Evolutionary conservation across 1,139 yeast genomes (phyloP).

Genomic region (Kurtzmaniella natalensis): DNA sequence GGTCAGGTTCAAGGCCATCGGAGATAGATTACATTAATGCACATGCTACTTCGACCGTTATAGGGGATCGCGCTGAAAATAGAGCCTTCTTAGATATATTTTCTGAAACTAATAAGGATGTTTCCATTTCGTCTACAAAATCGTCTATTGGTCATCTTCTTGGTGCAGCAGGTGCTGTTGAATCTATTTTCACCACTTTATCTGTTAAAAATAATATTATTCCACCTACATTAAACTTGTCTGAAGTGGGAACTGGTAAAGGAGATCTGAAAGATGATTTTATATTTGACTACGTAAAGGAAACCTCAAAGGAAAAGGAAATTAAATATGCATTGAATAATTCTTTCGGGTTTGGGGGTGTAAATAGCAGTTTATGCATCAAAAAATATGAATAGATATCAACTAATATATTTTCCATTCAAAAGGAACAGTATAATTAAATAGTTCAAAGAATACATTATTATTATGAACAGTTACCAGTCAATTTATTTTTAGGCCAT

Average conservation of each 20-base stretch:
- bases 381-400: conserved; percentile 19
- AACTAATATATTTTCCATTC: not conserved
- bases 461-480: conserved; percentile 5
- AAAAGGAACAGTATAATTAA: not conserved
- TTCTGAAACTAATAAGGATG: conserved; percentile 19
- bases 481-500: conserved; percentile 19
- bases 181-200: conserved; percentile 73
- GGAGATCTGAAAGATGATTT: conserved; percentile 32
- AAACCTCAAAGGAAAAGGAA: conserved; percentile 32
- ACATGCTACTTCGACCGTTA: conserved; percentile 89
- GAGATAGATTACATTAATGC: conserved; percentile 82
- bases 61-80: conserved; percentile 90
- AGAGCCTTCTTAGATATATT: conserved; percentile 62
- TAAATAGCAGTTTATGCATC: conserved; percentile 70
- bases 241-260: conserved; percentile 43
- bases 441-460: not conserved
- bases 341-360: conserved; percentile 98
- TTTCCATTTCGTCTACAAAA: conserved; percentile 74
- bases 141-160: conserved; percentile 91
- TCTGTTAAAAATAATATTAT: conserved; percentile 53
- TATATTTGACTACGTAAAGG: conserved; percentile 57
- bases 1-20: conserved; percentile 38
- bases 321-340: conserved; percentile 69
- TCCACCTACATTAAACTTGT: conserved; percentile 81
- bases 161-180: conserved; percentile 97